Evolutionary conservation across 805 yeast genomes (phyloP), one percentile per base, ranked within the genome.

Genomic region (Kuraishia piskuri): DNA sequence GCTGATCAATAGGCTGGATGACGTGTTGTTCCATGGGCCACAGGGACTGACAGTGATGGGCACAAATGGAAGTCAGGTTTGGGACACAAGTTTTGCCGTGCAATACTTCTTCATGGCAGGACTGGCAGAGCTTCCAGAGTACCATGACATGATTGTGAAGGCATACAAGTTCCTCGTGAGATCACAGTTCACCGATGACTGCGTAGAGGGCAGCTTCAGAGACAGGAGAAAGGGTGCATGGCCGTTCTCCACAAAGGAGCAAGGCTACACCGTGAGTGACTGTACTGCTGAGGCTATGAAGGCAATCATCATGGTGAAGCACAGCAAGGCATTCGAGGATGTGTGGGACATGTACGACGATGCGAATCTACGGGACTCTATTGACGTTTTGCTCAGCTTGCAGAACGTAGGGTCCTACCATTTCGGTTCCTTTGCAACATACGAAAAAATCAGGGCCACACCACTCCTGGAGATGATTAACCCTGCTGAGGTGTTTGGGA

Each of bases 401-500:
- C 99, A 94, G 66, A 94, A 94, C 65, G 68, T 78, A 14, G 95
- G 88, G 0, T 71, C 77, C 3, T 87, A 83, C 64, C 92, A 91
- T 59, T 86, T 77, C 67, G 98, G 99, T 0, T 88, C 98, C 1
- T 94, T 90, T 69, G 86, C 97, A 0, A 81, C 97, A 0, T 94
- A 94, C 68, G 99, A 94, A 64, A 76, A 73, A 52, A 92, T 89
- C 57, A 84, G 90, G 59, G 90, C 96, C 0, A 81, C 96, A 0
- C 82, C 90, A 14, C 55, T 82, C 44, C 63, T 94, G 55, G 99
- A 94, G 65, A 62, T 69, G 52, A 71, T 94, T 54, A 92, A 92
- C 60, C 98, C 99, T 0, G 99, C 99, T 1, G 99, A 94, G 66
- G 99, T 94, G 0, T 94, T 94, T 70, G 96, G 96, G 54, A 91